Evolutionary conservation across 208 protist genomes (phyloP), one percentile per base, ranked within the genome.

Genomic region (Zelonia costaricensis): DNA sequence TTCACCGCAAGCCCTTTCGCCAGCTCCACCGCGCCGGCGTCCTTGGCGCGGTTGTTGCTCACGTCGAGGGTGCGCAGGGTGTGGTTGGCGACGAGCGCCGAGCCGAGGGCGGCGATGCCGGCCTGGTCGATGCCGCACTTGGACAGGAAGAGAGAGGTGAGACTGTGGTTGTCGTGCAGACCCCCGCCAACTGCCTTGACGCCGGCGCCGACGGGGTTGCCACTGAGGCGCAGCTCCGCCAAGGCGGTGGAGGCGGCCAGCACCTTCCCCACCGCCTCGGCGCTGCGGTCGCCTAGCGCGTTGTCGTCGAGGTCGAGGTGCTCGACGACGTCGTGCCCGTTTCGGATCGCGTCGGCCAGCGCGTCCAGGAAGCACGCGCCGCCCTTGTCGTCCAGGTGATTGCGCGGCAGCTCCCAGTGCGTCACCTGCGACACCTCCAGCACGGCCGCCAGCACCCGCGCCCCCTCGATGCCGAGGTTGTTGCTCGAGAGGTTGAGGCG

Each of bases 401-500:
- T 96, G 47, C 90, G 82, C 61, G 88, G 76, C 16, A 88, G 47
- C 35, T 76, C 77, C 44, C 92, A 79, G 56, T 80, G 69, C 7
- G 62, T 87, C 20, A 96, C 65, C 8, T 59, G 72, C 27, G 69
- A 43, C 46, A 25, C 42, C 59, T 88, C 83, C 33, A 97, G 53
- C n/a, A 88, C 68, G 12, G 69, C 25, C 7, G 80, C 82, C 4
- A 97, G 61, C 10, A 88, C 49, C 46, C 68, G 62, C 3, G 80
- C 81, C 1, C 86, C 92, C 2, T 90, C 88, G 20, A 61, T 56
- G 16, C 87, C 88, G n/a, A 97, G 73, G 59, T 80, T 94, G 69
- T 97, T 97, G 46, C 82, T 84, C 16, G 80, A 88, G 40, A 97
- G 69, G 48, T 96, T 80, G 15, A 97, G 69, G 46, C 91, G 74